Base-by-base conservation (phyloP, 495 filamentous ascomycete genomes). In the Aspergillus sclerotiicarbonarius region DNA sequence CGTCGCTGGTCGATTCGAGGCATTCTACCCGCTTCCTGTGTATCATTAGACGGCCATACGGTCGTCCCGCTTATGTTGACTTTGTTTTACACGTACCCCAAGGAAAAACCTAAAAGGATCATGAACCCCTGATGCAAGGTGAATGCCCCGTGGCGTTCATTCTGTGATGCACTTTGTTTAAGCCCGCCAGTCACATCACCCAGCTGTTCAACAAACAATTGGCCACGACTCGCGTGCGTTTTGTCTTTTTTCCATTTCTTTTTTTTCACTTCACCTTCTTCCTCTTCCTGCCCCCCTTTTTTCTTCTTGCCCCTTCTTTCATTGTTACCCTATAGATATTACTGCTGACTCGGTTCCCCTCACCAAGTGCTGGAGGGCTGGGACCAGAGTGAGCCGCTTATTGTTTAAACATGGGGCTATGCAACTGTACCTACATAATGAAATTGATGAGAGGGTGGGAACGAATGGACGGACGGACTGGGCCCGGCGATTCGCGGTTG, bases 281-380 rank as follows among this genome's bases (percentile, higher is more conserved):
- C 51, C 39, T 58, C 54, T 32, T 51, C 25, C 25, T 52, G n/a
- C 13, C 45, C 18, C 18, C 32, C 13, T 37, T 20, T 37, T 35
- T 45, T 33, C n/a, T 30, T 47, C 41, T 43, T 29, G 43, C 50
- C 55, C 41, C 51, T 61, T 45, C 58, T 51, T 54, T 58, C 56
- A 35, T 60, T 59, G 53, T 62, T 57, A 59, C 39, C 45, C 53
- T 66, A 61, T 56, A 61, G 48, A 53, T 48, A 56, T 35, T 59
- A 49, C 61, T 57, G 59, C 53, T 58, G 57, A 51, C 50, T 53
- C 47, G n/a, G 51, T 48, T 51, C 56, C 32, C 52, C 64, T 58
- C 51, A 67, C 65, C 65, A 67, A 64, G 65, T 65, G 65, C 62
- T 67, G 62, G 62, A 55, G 57, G 65, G 57, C 48, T 57, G 62